phyloP scores from a whole-genome alignment of 2,329 filamentous ascomycete species.

The Elsinoe arachidis region DNA sequence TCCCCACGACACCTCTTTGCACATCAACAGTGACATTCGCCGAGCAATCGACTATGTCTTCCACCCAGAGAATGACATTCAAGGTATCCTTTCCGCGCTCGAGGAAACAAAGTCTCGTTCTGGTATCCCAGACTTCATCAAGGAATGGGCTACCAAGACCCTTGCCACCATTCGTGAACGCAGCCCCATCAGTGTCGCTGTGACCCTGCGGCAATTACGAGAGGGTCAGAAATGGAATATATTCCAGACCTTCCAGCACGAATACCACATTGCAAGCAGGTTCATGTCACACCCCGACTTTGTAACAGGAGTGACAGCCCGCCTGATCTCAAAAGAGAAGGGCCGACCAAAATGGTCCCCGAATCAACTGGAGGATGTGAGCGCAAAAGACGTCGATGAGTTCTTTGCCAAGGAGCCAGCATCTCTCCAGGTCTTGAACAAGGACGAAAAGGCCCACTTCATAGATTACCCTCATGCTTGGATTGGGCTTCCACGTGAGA shows the following conservation, averaged over 20 bases:
- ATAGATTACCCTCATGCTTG: conserved; percentile 61
- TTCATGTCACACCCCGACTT: conserved; percentile 95
- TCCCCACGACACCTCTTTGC: conserved; percentile 62
- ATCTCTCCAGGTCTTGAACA: conserved; percentile 52
- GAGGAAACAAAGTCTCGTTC: conserved; percentile 31
- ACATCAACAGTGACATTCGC: conserved; percentile 55
- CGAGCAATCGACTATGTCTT: conserved; percentile 67
- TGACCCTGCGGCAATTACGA: conserved; percentile 75
- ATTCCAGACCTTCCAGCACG: conserved; percentile 71
- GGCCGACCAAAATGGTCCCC: conserved; percentile 68
- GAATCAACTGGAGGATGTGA: conserved; percentile 59
- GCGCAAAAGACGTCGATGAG: conserved; percentile 47
- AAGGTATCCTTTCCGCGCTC: conserved; percentile 63
- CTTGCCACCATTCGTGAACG: conserved; percentile 64
- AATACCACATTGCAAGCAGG: conserved; percentile 71
- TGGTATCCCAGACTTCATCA: conserved; percentile 43
- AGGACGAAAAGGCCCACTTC: conserved; percentile 46
- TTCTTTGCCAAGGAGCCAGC: conserved; percentile 56
- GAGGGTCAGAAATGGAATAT: conserved; percentile 70
- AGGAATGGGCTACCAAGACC: conserved; percentile 71
- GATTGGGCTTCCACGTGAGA: conserved; percentile 67
- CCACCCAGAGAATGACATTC: conserved; percentile 45
- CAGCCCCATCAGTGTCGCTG: conserved; percentile 79
- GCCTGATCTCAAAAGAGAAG: conserved; percentile 62
- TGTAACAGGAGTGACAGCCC: conserved; percentile 76